Evolutionary conservation across 2,329 filamentous ascomycete species (phyloP), one percentile per base, ranked within the genome.

Genomic region (Trichoderma atroviride): DNA sequence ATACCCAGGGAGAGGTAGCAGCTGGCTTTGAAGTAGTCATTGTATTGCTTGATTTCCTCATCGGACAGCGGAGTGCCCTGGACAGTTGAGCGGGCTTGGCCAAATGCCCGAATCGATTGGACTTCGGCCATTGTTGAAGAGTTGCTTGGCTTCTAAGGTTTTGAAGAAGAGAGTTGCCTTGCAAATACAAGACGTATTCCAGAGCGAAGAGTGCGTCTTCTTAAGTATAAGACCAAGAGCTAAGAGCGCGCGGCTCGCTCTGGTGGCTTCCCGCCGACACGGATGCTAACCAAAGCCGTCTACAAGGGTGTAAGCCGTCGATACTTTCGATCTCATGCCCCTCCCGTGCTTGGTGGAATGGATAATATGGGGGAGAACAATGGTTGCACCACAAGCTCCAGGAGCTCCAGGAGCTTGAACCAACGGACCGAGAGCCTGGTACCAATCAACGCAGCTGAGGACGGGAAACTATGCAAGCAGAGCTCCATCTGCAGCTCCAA

Each of bases 1-100:
- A 94, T 94, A 71, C 91, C 92, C 61, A 94, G 81, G 73, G 89
- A 90, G 62, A 94, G 86, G 76, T 94, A 94, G 76, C 93, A 81
- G 73, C 89, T 91, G 66, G 91, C 91, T 72, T 89, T 87, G 83
- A 93, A 93, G 79, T 90, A 93, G 74, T 90, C 88, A 76, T 89
- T 89, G 79, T 89, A 89, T 78, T 90, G 88, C 72, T 86, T 83
- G 69, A 93, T 78, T 72, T 94, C 90, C 56, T 92, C 88, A 22
- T 85, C 76, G 70, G 84, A 87, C 67, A 94, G 85, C 13, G 90
- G 90, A 71, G 83, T 80, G 74, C 84, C 86, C 78, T 86, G 82
- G 73, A 92, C 76, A 0, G 89, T 92, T 31, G 90, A 89, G 65
- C 90, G 86, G 75, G 90, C 89, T 64, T 81, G 78, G 74, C 90